Base-by-base conservation (phyloP, 2,329 filamentous ascomycete genomes). In the Dactylellina haptotyla region DNA sequence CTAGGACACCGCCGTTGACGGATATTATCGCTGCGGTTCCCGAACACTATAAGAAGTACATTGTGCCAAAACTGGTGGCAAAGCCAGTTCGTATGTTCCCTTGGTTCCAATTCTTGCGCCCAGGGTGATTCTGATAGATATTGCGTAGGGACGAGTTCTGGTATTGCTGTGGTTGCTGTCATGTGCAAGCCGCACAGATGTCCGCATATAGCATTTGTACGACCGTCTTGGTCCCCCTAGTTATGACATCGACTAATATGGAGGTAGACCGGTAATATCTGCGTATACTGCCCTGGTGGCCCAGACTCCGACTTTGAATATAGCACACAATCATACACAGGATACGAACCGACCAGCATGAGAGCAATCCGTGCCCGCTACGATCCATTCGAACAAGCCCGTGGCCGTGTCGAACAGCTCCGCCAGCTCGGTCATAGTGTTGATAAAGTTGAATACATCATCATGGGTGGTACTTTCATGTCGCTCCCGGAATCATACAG, bases 381-480 rank as follows among this genome's bases (percentile, higher is more conserved):
- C 80, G 96, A 99, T 79, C 95, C 95, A 0, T 99, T 97, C 78
- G 95, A 99, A 82, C 95, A 99, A 83, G 95, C 95, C 14, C 87
- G 95, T 80, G 95, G 95, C 43, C 88, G 95, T 77, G 94, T 99
- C 4, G 96, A 99, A 78, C 95, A 99, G 83, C 92, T 99, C 79
- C 96, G 96, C 81, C 91, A 92, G 1, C 85, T 99, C 0, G 95
- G 95, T 0, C 95, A 99, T 81, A 97, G 92, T 48, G 95, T 99
- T 51, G 95, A 99, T 83, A 99, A 99, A 81, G 95, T 99, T 23
- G 95, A 99, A 83, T 99, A 98, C 81, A 99, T 99, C 80, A 97
- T 99, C 80, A 99, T 99, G 95, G 95, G 95, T 72, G 95, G 95
- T 76, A 99, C 95, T 0, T 99, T 99, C 82, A 99, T 99, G 96